Base-by-base conservation (phyloP, 176 grass and related monocot genomes). In the Alopecurus myosuroides region DNA sequence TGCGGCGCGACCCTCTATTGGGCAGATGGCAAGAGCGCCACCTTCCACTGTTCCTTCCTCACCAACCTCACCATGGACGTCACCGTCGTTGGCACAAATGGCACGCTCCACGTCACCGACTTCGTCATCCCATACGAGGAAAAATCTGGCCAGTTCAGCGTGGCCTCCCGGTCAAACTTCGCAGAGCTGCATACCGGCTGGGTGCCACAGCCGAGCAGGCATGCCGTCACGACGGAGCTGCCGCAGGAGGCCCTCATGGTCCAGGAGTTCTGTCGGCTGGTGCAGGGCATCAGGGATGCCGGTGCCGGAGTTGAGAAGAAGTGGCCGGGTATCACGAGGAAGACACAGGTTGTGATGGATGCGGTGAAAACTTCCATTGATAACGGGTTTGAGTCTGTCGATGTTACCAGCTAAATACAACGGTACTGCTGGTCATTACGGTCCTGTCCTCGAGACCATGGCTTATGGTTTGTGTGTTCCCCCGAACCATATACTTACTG, bases 201-300 rank as follows among this genome's bases (percentile, higher is more conserved):
- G 94, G 75, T 85, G n/a, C 88, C 88, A 3, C 34, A 87, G 50
- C 90, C 94, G 1, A 90, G 81, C 51, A 87, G 83, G 67, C 86
- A 89, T 41, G 68, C 72, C 0, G 69, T 97, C 9, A 17, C 40
- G 13, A 88, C 84, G 7, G 81, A 89, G 4, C 93, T 97, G 25
- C 88, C 92, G 4, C 94, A 97, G 79, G 94, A 97, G 49, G 85
- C 87, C 3, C 86, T 93, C 11, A 97, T 96, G 89, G 86, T 94
- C 22, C 65, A 71, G 87, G 94, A 92, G 78, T 85, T 97, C 36
- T 40, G 85, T 0, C 94, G 92, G 80, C 80, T 94, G 22, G 94
- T 86, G 58, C 65, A 63, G 64, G 56, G 39, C 30, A 92, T 97
- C 40, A 80, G 82, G 6, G 92, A 97, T 25, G 77, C 53, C 26